phyloP scores from a whole-genome alignment of 2,329 filamentous ascomycete genomes.

The Atkinsonella texensis region DNA sequence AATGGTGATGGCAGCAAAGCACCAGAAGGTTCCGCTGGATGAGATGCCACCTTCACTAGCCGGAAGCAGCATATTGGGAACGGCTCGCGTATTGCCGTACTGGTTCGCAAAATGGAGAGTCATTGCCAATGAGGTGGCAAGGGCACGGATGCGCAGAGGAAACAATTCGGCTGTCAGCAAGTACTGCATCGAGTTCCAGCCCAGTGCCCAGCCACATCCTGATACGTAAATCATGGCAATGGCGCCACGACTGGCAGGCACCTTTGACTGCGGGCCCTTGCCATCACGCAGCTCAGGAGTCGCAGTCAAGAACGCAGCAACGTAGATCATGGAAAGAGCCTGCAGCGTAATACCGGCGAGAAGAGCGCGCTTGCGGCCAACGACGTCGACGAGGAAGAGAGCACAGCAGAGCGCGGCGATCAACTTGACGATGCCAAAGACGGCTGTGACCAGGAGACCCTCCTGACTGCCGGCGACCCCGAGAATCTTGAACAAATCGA shows the following conservation, averaged over 20 bases:
- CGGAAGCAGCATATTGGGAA: conserved; percentile 60
- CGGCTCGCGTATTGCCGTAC: conserved; percentile 64
- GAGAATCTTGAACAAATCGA: conserved; percentile 59
- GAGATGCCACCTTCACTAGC: conserved; percentile 33
- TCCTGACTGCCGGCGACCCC: conserved; percentile 57
- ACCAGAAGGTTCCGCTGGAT: conserved; percentile 63
- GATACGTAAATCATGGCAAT: conserved; percentile 64
- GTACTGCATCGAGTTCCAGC: conserved; percentile 70
- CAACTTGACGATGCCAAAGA: conserved; percentile 68
- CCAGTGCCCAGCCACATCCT: conserved; percentile 57
- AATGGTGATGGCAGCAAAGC: conserved; percentile 57
- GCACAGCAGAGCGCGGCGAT: conserved; percentile 55
- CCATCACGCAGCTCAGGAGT: conserved; percentile 45
- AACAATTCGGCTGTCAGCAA: conserved; percentile 68
- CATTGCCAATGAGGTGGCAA: conserved; percentile 63
- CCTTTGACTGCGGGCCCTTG: conserved; percentile 33
- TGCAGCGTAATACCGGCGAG: conserved; percentile 49
- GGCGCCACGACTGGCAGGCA: conserved; percentile 50
- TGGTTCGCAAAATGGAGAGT: conserved; percentile 69
- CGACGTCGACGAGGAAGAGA: conserved; percentile 66
- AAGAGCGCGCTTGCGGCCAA: conserved; percentile 60
- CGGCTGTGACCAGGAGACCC: conserved; percentile 58
- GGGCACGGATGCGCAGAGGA: conserved; percentile 58
- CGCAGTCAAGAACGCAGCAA: conserved; percentile 49
- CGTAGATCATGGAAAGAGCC: conserved; percentile 48